These are phyloP conservation scores for Phycomyces nitens DNA, from an alignment of 192 early-diverging fungal genomes.

Conservation along the genomic window DNA sequence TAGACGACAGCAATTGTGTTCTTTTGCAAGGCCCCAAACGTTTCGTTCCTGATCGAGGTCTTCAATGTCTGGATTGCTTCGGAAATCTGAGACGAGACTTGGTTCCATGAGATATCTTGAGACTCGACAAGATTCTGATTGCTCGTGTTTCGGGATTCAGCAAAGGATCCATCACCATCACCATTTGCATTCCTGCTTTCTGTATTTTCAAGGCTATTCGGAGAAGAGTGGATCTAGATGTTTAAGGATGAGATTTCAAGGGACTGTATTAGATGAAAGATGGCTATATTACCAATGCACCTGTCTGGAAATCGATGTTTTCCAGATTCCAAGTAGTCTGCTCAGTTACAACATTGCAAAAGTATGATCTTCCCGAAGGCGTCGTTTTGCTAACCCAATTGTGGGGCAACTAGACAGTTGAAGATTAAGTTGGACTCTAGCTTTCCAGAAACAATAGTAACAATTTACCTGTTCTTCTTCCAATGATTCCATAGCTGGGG, in stretches of 20 bases:
- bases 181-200: too few relatives aligned
- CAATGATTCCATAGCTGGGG: neutral
- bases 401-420: conserved; percentile 33
- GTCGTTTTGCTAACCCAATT: conserved; percentile 57
- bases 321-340: conserved; percentile 56
- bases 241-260: neutral
- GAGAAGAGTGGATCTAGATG: too few relatives aligned
- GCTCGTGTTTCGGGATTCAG: too few relatives aligned
- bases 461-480: conserved; percentile 2
- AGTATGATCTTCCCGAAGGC: conserved; percentile 52
- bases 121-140: neutral
- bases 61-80: conserved; percentile 55
- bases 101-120: conserved; percentile 40
- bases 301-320: conserved; percentile 52
- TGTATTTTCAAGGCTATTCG: too few relatives aligned
- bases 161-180: too few relatives aligned
- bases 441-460: neutral
- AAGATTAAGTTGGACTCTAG: neutral
- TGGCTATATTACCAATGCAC: conserved; percentile 43
- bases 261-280: neutral
- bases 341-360: conserved; percentile 59
- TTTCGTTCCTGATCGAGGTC: conserved; percentile 27
- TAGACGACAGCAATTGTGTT: conserved; percentile 53
- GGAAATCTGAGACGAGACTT: conserved; percentile 42
- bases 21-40: conserved; percentile 3